A percentile compares a stretch with the other conserved stretches of the same genome.
These are phyloP conservation scores for Candida qinlingensis DNA, from an alignment of 805 yeast species.

Conservation along the genomic window DNA sequence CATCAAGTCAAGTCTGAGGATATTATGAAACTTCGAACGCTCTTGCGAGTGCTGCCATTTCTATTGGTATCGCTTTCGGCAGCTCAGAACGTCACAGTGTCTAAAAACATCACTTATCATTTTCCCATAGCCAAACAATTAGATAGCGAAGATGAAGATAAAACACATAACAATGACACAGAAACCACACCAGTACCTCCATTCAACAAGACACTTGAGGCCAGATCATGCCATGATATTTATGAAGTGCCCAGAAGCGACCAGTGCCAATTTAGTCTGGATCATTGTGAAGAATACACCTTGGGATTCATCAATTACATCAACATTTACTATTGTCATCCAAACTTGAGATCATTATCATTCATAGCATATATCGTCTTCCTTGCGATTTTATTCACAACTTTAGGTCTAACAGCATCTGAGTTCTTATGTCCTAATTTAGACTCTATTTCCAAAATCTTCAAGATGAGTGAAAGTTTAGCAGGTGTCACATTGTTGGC, in stretches of 20 bases:
- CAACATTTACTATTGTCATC: constrained; percentile 18
- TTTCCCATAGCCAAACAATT: neutral
- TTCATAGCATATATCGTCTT: constrained; percentile 3
- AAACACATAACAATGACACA: neutral
- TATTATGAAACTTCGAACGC: neutral
- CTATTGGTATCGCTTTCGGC: neutral
- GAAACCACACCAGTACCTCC: neutral
- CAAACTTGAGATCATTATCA: constrained; percentile 1
- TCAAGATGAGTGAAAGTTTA: constrained; percentile 68
- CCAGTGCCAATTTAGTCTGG: constrained; percentile 18
- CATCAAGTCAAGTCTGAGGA: too few species aligned
- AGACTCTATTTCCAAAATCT: constrained; percentile 55
- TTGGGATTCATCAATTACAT: constrained; percentile 24
- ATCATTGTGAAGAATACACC: constrained; percentile 21
- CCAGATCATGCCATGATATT: constrained; percentile 18
- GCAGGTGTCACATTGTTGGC: constrained; percentile 89
- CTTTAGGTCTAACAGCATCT: constrained; percentile 77
- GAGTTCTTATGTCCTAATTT: constrained; percentile 81
- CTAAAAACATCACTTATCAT: neutral
- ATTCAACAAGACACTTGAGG: neutral
- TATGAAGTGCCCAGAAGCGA: constrained; percentile 8
- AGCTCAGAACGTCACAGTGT: neutral
- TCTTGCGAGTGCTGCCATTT: too few species aligned
- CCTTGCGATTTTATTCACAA: constrained; percentile 45
- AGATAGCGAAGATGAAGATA: neutral